Percentiles rank a stretch among this genome's conserved stretches.
These are phyloP conservation scores for Flammula alnicola DNA, from an alignment of 1,284 basidiomycete species.

Conservation along the genomic window DNA sequence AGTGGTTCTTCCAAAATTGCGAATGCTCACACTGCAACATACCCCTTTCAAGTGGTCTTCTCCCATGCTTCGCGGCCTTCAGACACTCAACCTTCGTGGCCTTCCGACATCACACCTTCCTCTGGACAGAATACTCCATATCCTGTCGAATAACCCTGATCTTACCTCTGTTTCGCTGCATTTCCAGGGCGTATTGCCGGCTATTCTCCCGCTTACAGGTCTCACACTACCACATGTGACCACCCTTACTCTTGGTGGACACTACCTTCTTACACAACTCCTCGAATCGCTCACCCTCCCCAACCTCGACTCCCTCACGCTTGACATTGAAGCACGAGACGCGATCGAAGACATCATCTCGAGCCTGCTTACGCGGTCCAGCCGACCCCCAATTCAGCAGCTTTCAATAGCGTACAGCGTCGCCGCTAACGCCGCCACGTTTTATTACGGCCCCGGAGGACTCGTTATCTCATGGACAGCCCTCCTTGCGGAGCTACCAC, in stretches of 20 bases:
- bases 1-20: constrained; percentile 48
- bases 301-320: constrained; percentile 52
- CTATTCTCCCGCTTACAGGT: constrained; percentile 61
- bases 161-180: constrained; percentile 62
- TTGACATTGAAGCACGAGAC: constrained; percentile 72
- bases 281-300: constrained; percentile 67
- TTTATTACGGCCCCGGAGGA: constrained; percentile 44
- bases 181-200: constrained; percentile 59
- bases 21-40: constrained; percentile 64
- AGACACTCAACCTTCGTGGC: constrained; percentile 61
- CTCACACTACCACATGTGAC: constrained; percentile 56
- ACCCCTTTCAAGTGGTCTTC: constrained; percentile 78
- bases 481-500: constrained; percentile 37
- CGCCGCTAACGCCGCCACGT: constrained; percentile 43
- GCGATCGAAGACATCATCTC: constrained; percentile 69
- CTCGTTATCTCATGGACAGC: constrained; percentile 42
- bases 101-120: constrained; percentile 65
- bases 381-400: constrained; percentile 54
- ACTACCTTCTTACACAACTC: constrained; percentile 63
- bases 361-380: constrained; percentile 60
- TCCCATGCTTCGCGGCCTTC: constrained; percentile 64
- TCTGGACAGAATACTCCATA: constrained; percentile 66
- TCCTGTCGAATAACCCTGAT: constrained; percentile 57
- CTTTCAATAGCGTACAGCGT: constrained; percentile 64
- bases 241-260: constrained; percentile 63